Evolutionary conservation across 306 rosid species (phyloP).

Genomic region (Senna tora): DNA sequence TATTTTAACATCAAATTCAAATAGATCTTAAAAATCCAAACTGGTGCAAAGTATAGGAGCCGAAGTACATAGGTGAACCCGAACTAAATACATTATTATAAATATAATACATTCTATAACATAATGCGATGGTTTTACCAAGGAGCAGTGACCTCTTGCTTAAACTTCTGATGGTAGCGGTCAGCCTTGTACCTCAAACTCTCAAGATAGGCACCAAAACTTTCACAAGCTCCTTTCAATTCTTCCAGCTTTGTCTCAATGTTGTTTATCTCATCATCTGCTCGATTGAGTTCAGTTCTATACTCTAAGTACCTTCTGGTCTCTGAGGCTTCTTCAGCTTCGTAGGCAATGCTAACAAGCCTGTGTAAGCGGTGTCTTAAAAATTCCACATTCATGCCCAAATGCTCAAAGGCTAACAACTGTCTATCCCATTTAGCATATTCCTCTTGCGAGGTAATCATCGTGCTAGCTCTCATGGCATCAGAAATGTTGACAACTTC

Average conservation of each 20-base stretch:
- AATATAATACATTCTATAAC: constrained; percentile 4
- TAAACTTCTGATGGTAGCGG: constrained; percentile 49
- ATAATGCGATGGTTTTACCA: constrained; percentile 50
- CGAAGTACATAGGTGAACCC: not conserved
- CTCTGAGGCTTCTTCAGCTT: constrained; percentile 48
- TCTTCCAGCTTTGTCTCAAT: constrained; percentile 72
- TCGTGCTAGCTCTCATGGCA: constrained; percentile 57
- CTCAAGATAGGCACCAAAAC: constrained; percentile 62
- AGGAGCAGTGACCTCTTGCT: constrained; percentile 57
- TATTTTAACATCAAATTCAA: not conserved
- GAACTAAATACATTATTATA: not conserved
- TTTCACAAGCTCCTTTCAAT: constrained; percentile 67
- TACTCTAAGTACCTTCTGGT: constrained; percentile 50
- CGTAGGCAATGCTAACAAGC: constrained; percentile 61
- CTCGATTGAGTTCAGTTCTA: constrained; percentile 47
- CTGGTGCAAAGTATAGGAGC: not conserved
- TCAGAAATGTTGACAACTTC: constrained; percentile 69
- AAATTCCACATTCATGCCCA: constrained; percentile 86
- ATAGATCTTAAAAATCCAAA: not conserved
- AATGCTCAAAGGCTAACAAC: constrained; percentile 63
- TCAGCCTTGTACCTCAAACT: constrained; percentile 64
- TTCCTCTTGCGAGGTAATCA: constrained; percentile 51
- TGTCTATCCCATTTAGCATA: constrained; percentile 74
- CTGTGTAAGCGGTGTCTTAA: constrained; percentile 55
- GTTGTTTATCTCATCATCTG: constrained; percentile 55